A percentile compares a stretch with the other conserved stretches of the same genome.
Conservation (phyloP, 495 filamentous ascomycete species). For the Jackrogersella minutella region DNA sequence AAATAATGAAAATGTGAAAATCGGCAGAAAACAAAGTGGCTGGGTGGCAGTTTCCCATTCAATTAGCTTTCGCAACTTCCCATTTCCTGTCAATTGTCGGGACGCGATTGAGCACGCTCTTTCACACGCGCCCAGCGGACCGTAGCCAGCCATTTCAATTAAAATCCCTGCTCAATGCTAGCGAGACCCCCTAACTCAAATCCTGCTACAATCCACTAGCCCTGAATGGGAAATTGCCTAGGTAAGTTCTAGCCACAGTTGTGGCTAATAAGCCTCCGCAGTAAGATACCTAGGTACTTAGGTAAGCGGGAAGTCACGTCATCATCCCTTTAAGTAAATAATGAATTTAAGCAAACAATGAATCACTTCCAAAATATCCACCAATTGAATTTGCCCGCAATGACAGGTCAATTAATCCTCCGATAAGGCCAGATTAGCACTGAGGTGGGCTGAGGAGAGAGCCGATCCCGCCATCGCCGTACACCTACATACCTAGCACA, state of each 20-base stretch:
- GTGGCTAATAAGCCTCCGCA: background rate
- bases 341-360: background rate
- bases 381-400: constrained; percentile 1
- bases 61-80: constrained; percentile 9
- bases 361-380: background rate
- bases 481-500: no score
- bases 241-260: background rate
- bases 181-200: no score
- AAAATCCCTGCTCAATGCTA: constrained; percentile 39
- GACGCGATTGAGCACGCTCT: constrained; percentile 32
- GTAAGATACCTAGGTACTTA: background rate
- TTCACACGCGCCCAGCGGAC: constrained; percentile 45
- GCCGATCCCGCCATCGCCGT: constrained; percentile 7
- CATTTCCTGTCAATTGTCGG: background rate
- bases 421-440: constrained; percentile 44
- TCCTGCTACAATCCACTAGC: no score
- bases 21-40: constrained; percentile 41
- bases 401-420: constrained; percentile 26
- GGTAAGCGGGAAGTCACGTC: constrained; percentile 9
- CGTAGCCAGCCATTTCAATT: constrained; percentile 51
- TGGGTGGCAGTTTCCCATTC: constrained; percentile 25
- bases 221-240: background rate
- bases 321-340: background rate
- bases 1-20: constrained; percentile 32
- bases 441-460: constrained; percentile 19